phyloP scores from a whole-genome alignment of 345 rosid genomes.

The Aegle marmelos region DNA sequence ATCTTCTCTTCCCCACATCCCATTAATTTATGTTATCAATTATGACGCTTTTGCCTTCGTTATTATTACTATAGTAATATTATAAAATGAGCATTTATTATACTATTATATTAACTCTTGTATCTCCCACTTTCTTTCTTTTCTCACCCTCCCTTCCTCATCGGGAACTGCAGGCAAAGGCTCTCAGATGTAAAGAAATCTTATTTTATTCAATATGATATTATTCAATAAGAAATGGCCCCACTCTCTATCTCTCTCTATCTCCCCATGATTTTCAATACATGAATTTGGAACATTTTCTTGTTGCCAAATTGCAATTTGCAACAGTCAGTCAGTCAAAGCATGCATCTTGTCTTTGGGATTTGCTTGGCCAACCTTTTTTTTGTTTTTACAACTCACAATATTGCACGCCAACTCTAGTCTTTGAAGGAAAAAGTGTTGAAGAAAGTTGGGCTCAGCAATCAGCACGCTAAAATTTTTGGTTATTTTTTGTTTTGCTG shows the following conservation, averaged over 20 bases:
- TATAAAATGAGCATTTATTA: not conserved
- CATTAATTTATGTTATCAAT: constrained; percentile 9
- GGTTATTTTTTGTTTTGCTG: not conserved
- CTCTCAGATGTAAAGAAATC: not conserved
- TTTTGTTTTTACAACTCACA: too few species aligned
- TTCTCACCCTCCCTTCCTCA: constrained; percentile 16
- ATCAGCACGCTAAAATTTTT: not conserved
- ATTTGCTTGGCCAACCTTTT: too few species aligned
- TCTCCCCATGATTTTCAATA: constrained; percentile 28
- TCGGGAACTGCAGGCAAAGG: constrained; percentile 32
- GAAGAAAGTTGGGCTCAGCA: too few species aligned
- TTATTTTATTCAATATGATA: not conserved
- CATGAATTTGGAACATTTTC: constrained; percentile 17
- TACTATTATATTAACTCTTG: constrained; percentile 1
- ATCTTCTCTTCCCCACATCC: constrained; percentile 46
- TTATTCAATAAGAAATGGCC: constrained; percentile 15
- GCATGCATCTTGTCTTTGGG: not conserved
- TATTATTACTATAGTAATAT: not conserved
- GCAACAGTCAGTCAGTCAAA: constrained; percentile 19
- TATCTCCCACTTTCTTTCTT: constrained; percentile 14
- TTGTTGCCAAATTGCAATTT: constrained; percentile 12
- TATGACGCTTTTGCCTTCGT: not conserved
- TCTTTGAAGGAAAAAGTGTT: not conserved
- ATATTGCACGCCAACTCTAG: too few species aligned
- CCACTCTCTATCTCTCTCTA: constrained; percentile 8